Conservation (phyloP, 2,329 filamentous ascomycete species). For the Pyrenophora seminiperda region DNA sequence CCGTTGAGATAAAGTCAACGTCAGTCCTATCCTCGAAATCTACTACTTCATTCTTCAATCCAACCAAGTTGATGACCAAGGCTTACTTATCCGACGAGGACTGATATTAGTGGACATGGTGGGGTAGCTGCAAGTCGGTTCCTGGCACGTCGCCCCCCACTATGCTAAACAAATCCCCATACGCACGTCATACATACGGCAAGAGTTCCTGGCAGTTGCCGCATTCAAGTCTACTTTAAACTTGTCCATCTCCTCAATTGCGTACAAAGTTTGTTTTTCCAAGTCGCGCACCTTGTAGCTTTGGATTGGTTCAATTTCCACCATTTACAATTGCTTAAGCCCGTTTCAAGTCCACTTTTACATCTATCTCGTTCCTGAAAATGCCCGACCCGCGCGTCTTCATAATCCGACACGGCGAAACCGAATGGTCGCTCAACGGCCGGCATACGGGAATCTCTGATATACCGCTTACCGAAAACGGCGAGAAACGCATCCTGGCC, state of each 20-base stretch:
- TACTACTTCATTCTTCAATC: neutral
- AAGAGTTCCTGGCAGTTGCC: slow-evolving; percentile 7
- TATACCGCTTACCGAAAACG: slow-evolving; percentile 80
- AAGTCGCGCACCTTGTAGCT: neutral
- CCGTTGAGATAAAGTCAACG: neutral
- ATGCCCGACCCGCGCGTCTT: slow-evolving; percentile 57
- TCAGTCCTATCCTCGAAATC: neutral
- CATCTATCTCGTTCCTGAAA: neutral
- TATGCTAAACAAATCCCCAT: slow-evolving; percentile 9
- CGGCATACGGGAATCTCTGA: slow-evolving; percentile 80
- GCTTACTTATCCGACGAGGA: slow-evolving; percentile 16
- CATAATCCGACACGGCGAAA: slow-evolving; percentile 82
- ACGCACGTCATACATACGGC: slow-evolving; percentile 20
- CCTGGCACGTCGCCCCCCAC: slow-evolving; percentile 27
- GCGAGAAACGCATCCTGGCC: slow-evolving; percentile 59
- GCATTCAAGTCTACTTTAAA: neutral
- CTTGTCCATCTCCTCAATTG: neutral
- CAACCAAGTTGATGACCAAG: slow-evolving; percentile 23
- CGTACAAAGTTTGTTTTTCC: too few species aligned
- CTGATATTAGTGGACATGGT: neutral
- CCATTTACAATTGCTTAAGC: neutral
- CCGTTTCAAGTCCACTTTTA: neutral
- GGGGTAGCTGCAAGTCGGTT: slow-evolving; percentile 11
- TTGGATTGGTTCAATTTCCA: neutral
- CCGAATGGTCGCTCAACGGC: slow-evolving; percentile 89